Evolutionary conservation across 352 stramenopile species (phyloP).

Genomic region (Pythium pyrilobum): DNA sequence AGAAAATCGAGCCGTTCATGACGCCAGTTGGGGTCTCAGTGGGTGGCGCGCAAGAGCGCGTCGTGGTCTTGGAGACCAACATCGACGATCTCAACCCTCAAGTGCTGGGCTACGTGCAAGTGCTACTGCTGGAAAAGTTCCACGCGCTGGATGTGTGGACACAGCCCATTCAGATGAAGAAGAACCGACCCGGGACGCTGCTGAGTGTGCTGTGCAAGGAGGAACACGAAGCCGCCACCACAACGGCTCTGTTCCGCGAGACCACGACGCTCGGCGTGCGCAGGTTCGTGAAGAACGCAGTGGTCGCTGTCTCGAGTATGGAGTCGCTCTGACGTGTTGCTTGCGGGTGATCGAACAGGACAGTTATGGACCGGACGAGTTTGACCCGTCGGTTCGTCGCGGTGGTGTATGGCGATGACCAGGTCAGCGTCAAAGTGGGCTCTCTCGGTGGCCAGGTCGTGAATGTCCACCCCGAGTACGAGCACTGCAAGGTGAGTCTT

Average conservation of each 20-base stretch:
- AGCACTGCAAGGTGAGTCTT: constrained; percentile 64
- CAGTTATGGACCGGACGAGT: constrained; percentile 47
- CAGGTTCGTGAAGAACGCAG: constrained; percentile 47
- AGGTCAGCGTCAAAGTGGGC: constrained; percentile 57
- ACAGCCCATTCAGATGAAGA: constrained; percentile 90
- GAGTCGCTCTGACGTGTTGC: neutral
- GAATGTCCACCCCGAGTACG: constrained; percentile 79
- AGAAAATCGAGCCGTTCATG: constrained; percentile 13
- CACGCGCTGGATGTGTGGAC: constrained; percentile 87
- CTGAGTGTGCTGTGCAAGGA: constrained; percentile 78
- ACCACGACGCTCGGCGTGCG: constrained; percentile 88
- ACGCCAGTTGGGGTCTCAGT: neutral
- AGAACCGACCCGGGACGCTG: constrained; percentile 70
- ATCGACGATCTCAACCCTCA: constrained; percentile 89
- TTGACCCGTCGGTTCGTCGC: constrained; percentile 50
- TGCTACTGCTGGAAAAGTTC: constrained; percentile 50
- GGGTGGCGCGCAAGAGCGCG: constrained; percentile 23
- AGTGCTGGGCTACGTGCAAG: constrained; percentile 72
- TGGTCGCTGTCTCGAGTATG: neutral
- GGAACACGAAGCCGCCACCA: constrained; percentile 49
- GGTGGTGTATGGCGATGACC: constrained; percentile 35
- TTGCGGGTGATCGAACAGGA: constrained; percentile 22
- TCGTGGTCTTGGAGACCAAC: constrained; percentile 87
- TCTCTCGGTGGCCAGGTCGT: constrained; percentile 43
- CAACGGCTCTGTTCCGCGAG: constrained; percentile 68